Base-by-base conservation (phyloP, 2,329 filamentous ascomycete species). In the Colletotrichum tabaci region DNA sequence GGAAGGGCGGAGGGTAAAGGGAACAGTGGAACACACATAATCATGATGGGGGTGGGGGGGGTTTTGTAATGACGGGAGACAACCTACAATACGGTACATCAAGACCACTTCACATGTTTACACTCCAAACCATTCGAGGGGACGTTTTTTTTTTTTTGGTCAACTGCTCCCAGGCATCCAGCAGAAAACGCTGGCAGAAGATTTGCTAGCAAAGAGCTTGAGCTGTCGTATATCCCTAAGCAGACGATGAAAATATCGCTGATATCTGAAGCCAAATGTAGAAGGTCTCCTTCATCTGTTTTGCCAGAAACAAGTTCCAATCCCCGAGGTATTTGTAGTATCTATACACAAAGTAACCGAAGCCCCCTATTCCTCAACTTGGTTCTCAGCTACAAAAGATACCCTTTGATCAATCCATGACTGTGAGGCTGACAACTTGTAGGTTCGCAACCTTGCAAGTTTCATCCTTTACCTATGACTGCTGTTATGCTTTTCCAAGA, bases 61-160 rank as follows among this genome's bases (percentile, higher is more conserved):
- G 13, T n/a, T 10, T 40, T 50, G 44, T 61, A 61, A 61, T 61
- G 58, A 61, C 30, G 1, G 13, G 46, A 30, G 15, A 38, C 46
- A 50, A 61, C 30, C 30, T 50, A 61, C n/a, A 61, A 50, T 50
- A 50, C 18, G 46, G 46, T 23, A 50, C 26, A 46, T 18, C 56
- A 50, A 50, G 7, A 50, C 26, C 7, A 38, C 12, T 40, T 38
- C 18, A 47, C 7, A 49, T 23, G 13, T 13, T 21, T 9, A 23
- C 4, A 16, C 12, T 3, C 4, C 5, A 4, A 5, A 23, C 23
- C 13, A 12, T 8, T 23, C n/a, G 6, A 38, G n/a, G 4, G 0
- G 4, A 4, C 1, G 26, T n/a, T 9, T 10, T n/a, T n/a, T n/a
- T n/a, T n/a, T n/a, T 53, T 18, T 8, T 18, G 18, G 8, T 21